phyloP scores from a whole-genome alignment of 1,139 yeast genomes.

The Debaryomyces fabryi region DNA sequence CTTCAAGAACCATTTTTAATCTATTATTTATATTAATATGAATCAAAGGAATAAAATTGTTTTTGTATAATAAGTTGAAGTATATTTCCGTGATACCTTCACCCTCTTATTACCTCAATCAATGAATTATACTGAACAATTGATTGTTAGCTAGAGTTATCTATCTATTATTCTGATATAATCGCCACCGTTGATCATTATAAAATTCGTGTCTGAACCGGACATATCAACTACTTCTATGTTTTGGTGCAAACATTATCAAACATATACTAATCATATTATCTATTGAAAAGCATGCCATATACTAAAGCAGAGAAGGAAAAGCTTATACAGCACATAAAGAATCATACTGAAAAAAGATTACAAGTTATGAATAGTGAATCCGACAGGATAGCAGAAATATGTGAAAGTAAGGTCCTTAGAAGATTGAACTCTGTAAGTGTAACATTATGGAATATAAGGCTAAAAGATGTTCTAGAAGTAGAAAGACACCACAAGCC shows the following conservation, averaged over 20 bases:
- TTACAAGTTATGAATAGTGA: slow-evolving; percentile 21
- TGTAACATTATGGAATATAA: slow-evolving; percentile 43
- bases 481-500: slow-evolving; percentile 47
- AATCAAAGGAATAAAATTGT: background rate
- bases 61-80: background rate
- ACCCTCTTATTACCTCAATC: slow-evolving; percentile 1
- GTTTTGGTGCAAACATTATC: background rate
- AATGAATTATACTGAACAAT: slow-evolving; percentile 2
- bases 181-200: slow-evolving; percentile 16
- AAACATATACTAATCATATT: background rate
- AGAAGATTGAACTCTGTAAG: slow-evolving; percentile 44
- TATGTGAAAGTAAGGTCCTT: slow-evolving; percentile 32
- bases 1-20: slow-evolving; percentile 79
- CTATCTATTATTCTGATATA: background rate
- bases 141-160: background rate
- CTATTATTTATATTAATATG: background rate
- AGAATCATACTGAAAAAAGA: slow-evolving; percentile 22
- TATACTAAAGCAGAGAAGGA: slow-evolving; percentile 42
- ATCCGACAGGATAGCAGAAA: slow-evolving; percentile 20
- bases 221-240: background rate
- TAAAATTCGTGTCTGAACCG: background rate
- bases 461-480: slow-evolving; percentile 40
- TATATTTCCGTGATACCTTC: background rate
- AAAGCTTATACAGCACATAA: slow-evolving; percentile 32
- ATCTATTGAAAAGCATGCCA: slow-evolving; percentile 15